Percentiles rank a stretch among this genome's conserved stretches.
phyloP scores from a whole-genome alignment of 345 rosid species.

The Pelargonium nanum region DNA sequence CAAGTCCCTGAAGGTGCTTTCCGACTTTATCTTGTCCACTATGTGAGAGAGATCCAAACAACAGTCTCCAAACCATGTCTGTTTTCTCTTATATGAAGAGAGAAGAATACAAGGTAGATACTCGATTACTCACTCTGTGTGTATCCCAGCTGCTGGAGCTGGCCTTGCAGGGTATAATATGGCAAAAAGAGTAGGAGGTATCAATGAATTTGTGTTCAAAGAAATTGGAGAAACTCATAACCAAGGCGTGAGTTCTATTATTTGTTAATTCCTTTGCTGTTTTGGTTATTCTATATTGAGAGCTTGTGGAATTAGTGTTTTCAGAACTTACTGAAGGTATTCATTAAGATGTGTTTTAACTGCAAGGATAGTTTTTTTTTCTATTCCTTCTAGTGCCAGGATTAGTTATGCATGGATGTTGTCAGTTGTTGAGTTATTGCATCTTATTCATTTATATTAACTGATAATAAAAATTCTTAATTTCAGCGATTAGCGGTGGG shows the following conservation, averaged over 20 bases:
- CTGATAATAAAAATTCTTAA: conserved; percentile 4
- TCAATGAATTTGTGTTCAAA: conserved; percentile 44
- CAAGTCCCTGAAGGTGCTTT: too few species aligned
- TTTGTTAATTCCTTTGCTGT: background rate
- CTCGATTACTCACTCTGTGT: conserved; percentile 9
- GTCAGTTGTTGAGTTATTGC: background rate
- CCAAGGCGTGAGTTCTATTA: conserved; percentile 33
- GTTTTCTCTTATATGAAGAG: background rate
- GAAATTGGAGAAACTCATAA: conserved; percentile 28
- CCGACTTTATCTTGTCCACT: too few species aligned
- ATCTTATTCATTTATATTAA: background rate
- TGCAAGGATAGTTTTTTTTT: too few species aligned
- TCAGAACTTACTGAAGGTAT: background rate
- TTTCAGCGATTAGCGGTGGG: conserved; percentile 41
- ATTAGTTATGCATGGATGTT: background rate
- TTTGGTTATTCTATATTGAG: background rate
- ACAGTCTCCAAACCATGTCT: background rate
- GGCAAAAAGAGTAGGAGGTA: conserved; percentile 36
- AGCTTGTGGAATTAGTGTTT: too few species aligned
- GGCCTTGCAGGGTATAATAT: conserved; percentile 42
- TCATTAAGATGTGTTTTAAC: background rate
- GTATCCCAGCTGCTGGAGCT: conserved; percentile 45
- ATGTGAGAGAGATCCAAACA: too few species aligned
- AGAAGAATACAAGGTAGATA: background rate
- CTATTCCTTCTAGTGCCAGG: too few species aligned